Evolutionary conservation across 2,329 filamentous ascomycete genomes (phyloP).

Genomic region (Monosporascus sp.): DNA sequence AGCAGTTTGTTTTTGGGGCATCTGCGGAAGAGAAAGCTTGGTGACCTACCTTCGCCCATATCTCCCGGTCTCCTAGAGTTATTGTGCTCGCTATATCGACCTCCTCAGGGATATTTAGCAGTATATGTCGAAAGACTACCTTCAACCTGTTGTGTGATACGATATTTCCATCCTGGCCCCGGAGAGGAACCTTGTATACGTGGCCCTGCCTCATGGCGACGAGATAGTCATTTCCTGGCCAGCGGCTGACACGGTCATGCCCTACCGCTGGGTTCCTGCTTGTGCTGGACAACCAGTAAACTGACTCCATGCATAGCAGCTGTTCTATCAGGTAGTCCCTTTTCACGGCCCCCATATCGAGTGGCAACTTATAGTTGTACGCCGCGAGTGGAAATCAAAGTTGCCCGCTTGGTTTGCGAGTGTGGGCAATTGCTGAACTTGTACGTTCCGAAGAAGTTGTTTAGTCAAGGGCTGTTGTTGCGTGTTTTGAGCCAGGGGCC

Average conservation of each 20-base stretch:
- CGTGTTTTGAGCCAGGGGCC: background rate
- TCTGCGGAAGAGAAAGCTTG: background rate
- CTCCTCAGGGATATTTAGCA: background rate
- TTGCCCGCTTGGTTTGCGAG: constrained; percentile 6
- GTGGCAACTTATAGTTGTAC: constrained; percentile 1
- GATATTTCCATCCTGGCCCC: background rate
- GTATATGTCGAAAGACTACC: constrained; percentile 5
- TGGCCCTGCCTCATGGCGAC: constrained; percentile 6
- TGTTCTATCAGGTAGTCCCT: constrained; percentile 3
- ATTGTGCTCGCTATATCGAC: constrained; percentile 1
- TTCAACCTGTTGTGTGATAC: constrained; percentile 1
- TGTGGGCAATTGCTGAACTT: background rate
- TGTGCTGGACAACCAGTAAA: constrained; percentile 7
- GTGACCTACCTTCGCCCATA: background rate
- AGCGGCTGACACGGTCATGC: constrained; percentile 4
- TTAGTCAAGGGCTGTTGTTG: background rate
- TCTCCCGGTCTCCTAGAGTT: constrained; percentile 4
- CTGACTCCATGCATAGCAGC: constrained; percentile 4
- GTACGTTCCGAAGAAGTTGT: background rate
- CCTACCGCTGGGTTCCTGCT: background rate
- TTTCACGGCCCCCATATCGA: constrained; percentile 4
- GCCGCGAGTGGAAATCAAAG: constrained; percentile 1
- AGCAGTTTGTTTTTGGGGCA: no score
- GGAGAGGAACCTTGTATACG: constrained; percentile 5
- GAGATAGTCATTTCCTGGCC: constrained; percentile 4